Evolutionary conservation across 352 stramenopile species (phyloP), one percentile per base, ranked within the genome.

Genomic region (Globisporangium irregulare): DNA sequence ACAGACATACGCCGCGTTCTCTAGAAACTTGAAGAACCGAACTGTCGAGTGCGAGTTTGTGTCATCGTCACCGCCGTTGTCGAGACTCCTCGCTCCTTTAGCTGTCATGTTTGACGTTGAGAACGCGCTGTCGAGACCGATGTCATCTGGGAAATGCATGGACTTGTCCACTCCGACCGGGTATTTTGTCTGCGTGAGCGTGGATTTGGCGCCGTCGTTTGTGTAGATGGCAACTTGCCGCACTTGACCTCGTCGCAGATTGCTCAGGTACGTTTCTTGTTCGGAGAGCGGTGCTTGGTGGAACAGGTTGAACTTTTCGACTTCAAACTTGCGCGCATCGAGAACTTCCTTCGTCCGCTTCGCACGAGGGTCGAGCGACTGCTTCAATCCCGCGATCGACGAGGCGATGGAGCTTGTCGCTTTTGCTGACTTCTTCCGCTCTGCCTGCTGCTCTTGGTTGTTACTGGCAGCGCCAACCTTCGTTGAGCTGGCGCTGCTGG

Each of bases 111-210:
- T 61, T 59, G 56, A 59, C 18, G 67, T 59, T 14, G 59, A 59
- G 2, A 69, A 73, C 9, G 73, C 46, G 12, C 68, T 76, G 41
- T 89, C 84, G n/a, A 89, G 65, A 9, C 85, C 85, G 4, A 91
- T 81, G n/a, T 93, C 82, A 41, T 93, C 85, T 0, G 85, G 85
- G 25, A 91, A 93, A 41, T 89, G 80, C 82, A 90, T 93, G 36
- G 72, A 75, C 41, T 86, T 80, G 53, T 90, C 75, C 8, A 75
- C 59, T 0, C 67, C 62, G n/a, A 76, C 61, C 1, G 76, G 68
- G 6, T 70, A 56, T 51, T 90, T 87, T 10, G 82, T 91, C 68
- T 91, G 82, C 15, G 78, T 89, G 15, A 43, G 64, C 3, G 80
- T 68, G 1, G 70, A 68, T 43, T 83, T 80, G 24, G 81, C 81